Base-by-base conservation (phyloP, 306 rosid genomes). In the Rosa persica region DNA sequence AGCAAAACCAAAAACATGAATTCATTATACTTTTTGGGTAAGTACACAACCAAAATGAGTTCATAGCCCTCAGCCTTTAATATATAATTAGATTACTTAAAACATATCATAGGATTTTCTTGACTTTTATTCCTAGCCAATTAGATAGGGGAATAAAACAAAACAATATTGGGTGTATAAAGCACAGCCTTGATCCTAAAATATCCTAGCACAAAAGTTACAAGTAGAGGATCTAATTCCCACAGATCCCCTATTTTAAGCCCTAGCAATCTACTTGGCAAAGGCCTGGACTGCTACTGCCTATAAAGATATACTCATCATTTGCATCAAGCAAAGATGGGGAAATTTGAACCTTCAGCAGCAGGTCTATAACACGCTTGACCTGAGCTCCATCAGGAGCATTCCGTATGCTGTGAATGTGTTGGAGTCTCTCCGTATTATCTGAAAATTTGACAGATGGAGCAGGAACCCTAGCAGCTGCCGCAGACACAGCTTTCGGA, bases 351-450 rank as follows among this genome's bases (percentile, higher is more conserved):
- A 92, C 98, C 95, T 94, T 95, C 2, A 76, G 75, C 46, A 95
- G 89, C 67, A 90, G 89, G 89, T 83, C 84, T 20, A 95, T 95
- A 47, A 95, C 97, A 66, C 93, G 91, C 88, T 89, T 95, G 88
- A 95, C 89, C 85, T 92, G 98, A 75, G 97, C 92, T 81, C 98
- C 97, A 2, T 89, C 97, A 0, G 95, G 93, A 58, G 90, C 82
- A 48, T 89, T 95, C 40, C 96, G 88, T 5, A 95, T 92, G 81
- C 80, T 89, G 65, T 90, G 86, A 8, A 92, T 90, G 23, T 92
- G 93, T 76, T 95, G 98, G 78, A 95, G 97, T 78, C 98, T 88
- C 80, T 88, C 97, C 0, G 97, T 92, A 72, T 95, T 98, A 68
- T 86, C 93, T 0, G 98, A 92, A 80, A 92, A 91, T 79, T 90